A percentile compares a stretch with the other conserved stretches of the same genome.
These are phyloP conservation scores for Ceratonia siliqua DNA, from an alignment of 306 rosid species.

Conservation along the genomic window DNA sequence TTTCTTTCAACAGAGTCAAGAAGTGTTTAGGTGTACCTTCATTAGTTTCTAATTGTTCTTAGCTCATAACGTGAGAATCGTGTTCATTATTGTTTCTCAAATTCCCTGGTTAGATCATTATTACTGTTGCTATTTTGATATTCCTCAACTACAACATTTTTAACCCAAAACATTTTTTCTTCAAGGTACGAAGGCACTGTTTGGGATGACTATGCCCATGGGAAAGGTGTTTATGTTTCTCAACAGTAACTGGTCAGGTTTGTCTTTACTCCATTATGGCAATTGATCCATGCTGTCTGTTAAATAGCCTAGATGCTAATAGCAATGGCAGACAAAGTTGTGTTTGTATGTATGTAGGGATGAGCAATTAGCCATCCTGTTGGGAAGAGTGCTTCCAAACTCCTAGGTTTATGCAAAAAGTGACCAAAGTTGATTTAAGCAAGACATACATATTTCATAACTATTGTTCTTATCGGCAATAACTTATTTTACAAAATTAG, in stretches of 20 bases:
- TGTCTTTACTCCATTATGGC: constrained; percentile 35
- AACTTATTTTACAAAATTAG: constrained; percentile 5
- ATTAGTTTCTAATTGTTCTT: not conserved
- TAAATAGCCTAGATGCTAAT: not conserved
- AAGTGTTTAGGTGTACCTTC: not conserved
- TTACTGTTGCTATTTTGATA: not conserved
- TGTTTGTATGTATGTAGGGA: not conserved
- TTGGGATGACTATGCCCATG: constrained; percentile 99
- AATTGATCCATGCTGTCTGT: not conserved
- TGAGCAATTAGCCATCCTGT: constrained; percentile 1
- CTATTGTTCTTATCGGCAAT: not conserved
- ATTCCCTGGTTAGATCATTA: not conserved
- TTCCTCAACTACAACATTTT: not conserved
- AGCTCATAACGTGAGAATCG: not conserved
- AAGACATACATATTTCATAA: not conserved
- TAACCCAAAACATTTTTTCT: not conserved
- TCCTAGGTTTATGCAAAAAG: not conserved
- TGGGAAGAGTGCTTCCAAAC: not conserved
- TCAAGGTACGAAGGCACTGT: constrained; percentile 91
- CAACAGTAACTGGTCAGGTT: constrained; percentile 79
- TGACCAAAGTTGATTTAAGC: not conserved
- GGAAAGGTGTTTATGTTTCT: constrained; percentile 83
- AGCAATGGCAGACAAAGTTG: not conserved
- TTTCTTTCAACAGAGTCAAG: not conserved
- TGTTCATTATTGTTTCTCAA: not conserved